Evolutionary conservation across 2,329 filamentous ascomycete genomes (phyloP), one percentile per base, ranked within the genome.

Genomic region (Diaporthe sp.): DNA sequence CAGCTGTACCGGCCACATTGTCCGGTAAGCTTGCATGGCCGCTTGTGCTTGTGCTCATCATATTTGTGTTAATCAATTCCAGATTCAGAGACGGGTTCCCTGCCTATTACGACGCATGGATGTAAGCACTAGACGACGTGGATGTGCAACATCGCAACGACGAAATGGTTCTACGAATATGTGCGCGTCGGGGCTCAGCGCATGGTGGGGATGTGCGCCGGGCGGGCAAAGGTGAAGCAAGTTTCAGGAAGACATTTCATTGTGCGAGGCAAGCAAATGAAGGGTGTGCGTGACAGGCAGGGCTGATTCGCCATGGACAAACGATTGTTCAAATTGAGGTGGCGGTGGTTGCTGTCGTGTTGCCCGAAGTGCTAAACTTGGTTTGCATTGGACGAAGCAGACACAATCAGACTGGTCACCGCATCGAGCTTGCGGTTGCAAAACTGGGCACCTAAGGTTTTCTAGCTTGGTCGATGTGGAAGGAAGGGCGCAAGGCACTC

Each of bases 71-170:
- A 31, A 69, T 39, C n/a, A 42, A 3, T 53, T 42, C 65, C 34
- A 42, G 12, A 28, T 42, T 19, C n/a, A 55, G 34, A 53, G n/a
- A 22, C 28, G 39, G 39, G 8, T 28, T 28, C 42, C 9, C n/a
- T 9, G 8, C 12, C 34, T 37, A 12, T 22, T 4, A 34, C 12
- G 65, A 10, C 4, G 8, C 13, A 42, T 39, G 13, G 6, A 5
- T 55, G 65, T 68, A 39, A 68, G 46, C 65, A 53, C 28, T 68
- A 39, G 46, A 39, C 65, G 46, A 37, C 62, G 31, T 59, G 62
- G 31, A 37, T n/a, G n/a, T n/a, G 25, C 65, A 53, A 17, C 22
- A 68, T 8, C n/a, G 13, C 34, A 9, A 69, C 31, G 31, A 39
- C 46, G 34, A n/a, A 39, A 39, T 28, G 34, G 13, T 31, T 3